These are phyloP conservation scores for Obelidium mucronatum DNA, from an alignment of 192 early-diverging fungal species.

Conservation along the genomic window DNA sequence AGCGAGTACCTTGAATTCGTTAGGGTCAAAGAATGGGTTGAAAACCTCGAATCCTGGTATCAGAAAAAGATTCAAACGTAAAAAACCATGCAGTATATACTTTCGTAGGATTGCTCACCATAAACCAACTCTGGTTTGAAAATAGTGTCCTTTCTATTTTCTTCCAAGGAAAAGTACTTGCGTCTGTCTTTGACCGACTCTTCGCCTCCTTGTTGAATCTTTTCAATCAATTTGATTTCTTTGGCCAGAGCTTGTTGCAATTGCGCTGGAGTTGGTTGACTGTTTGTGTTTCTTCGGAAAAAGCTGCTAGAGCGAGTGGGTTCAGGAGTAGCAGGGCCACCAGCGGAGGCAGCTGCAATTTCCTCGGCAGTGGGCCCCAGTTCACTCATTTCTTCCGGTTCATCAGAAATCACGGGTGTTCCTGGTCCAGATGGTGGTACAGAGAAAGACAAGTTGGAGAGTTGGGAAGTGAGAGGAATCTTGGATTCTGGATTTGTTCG, in stretches of 20 bases:
- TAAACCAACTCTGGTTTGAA: constrained; percentile 33
- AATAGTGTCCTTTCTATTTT: constrained; percentile 31
- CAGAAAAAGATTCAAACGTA: not conserved
- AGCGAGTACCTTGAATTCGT: constrained; percentile 37
- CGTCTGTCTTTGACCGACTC: constrained; percentile 37
- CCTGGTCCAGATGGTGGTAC: constrained; percentile 3
- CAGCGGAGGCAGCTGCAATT: not conserved
- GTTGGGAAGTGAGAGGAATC: not conserved
- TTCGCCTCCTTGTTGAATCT: constrained; percentile 30
- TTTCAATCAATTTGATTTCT: constrained; percentile 28
- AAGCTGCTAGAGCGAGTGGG: not conserved
- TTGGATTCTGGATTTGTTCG: not conserved
- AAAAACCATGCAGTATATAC: not conserved
- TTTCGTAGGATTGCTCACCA: too few species aligned
- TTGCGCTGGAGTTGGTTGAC: not conserved
- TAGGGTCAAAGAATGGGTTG: constrained; percentile 43
- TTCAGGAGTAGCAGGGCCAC: not conserved
- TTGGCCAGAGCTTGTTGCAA: constrained; percentile 5
- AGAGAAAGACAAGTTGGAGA: not conserved
- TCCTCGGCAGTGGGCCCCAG: not conserved
- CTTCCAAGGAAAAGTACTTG: constrained; percentile 29
- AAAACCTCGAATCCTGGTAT: constrained; percentile 37
- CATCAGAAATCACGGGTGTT: not conserved
- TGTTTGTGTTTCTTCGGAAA: not conserved
- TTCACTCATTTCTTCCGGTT: not conserved